Evolutionary conservation across 352 stramenopile genomes (phyloP).

Genomic region (Pythium utonaiense): DNA sequence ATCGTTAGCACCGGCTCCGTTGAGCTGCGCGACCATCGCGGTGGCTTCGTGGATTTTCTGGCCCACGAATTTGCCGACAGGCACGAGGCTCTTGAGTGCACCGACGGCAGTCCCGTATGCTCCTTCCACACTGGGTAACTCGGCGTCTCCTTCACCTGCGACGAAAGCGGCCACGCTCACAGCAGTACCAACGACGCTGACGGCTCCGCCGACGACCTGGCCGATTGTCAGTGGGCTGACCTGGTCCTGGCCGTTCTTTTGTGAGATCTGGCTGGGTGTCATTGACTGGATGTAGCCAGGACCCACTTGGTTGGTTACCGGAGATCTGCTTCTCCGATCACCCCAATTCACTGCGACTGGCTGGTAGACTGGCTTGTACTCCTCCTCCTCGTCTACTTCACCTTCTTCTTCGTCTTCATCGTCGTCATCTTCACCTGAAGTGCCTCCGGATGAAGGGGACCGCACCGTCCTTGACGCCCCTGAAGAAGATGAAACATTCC

Average conservation of each 20-base stretch:
- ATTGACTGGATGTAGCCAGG: conserved; percentile 8
- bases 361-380: not conserved
- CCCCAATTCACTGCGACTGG: conserved; percentile 3
- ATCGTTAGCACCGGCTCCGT: not conserved
- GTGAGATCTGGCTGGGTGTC: conserved; percentile 15
- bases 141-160: not conserved
- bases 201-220: not conserved
- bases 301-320: not conserved
- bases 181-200: conserved; percentile 3
- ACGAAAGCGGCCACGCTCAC: conserved; percentile 7
- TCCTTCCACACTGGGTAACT: not conserved
- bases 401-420: conserved; percentile 2
- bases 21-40: conserved; percentile 9
- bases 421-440: no score
- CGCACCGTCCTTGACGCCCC: not conserved
- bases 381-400: conserved; percentile 15
- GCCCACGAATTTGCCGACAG: conserved; percentile 19
- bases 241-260: conserved; percentile 4
- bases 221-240: not conserved
- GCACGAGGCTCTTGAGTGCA: conserved; percentile 16
- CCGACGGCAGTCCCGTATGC: conserved; percentile 1
- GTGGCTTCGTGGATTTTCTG: conserved; percentile 21
- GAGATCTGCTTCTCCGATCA: not conserved
- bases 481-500: not conserved
- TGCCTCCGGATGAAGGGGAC: not conserved